Evolutionary conservation across 352 stramenopile genomes (phyloP).

Genomic region (Globisporangium sylvaticum): DNA sequence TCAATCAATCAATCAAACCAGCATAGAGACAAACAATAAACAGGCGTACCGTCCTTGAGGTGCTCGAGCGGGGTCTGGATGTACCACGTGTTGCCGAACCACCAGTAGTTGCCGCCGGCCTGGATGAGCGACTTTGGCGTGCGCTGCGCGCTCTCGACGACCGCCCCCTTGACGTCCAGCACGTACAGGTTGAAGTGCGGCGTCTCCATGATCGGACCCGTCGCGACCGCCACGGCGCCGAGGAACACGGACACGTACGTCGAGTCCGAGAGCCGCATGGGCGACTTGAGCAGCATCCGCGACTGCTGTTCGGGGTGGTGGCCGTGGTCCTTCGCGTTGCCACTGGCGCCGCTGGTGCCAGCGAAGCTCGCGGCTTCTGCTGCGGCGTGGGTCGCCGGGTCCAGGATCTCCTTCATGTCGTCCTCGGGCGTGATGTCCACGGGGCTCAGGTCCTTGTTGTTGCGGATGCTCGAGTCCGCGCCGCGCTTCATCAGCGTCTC

Average conservation of each 20-base stretch:
- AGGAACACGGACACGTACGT: constrained; percentile 88
- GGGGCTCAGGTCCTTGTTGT: constrained; percentile 60
- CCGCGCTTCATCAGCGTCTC: constrained; percentile 87
- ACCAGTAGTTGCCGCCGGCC: constrained; percentile 83
- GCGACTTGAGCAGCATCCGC: constrained; percentile 39
- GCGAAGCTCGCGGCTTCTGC: constrained; percentile 27
- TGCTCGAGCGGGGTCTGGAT: constrained; percentile 82
- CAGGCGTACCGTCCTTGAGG: constrained; percentile 72
- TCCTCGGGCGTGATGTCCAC: constrained; percentile 75
- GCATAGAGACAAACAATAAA: constrained; percentile 1
- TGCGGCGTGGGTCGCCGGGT: constrained; percentile 37
- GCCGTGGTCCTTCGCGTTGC: constrained; percentile 20
- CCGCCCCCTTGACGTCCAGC: constrained; percentile 63
- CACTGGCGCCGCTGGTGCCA: constrained; percentile 13
- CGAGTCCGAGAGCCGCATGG: constrained; percentile 59
- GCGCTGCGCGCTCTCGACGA: constrained; percentile 70
- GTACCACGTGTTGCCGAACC: constrained; percentile 89
- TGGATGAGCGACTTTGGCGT: constrained; percentile 87
- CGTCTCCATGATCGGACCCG: constrained; percentile 83
- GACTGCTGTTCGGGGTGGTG: constrained; percentile 14
- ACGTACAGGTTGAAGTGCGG: constrained; percentile 87
- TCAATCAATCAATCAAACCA: not conserved
- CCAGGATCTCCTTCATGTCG: constrained; percentile 74
- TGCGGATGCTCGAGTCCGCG: constrained; percentile 69
- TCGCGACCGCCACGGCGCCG: constrained; percentile 73